phyloP scores from a whole-genome alignment of 2,329 filamentous ascomycete genomes.

The Dendryphion nanum region DNA sequence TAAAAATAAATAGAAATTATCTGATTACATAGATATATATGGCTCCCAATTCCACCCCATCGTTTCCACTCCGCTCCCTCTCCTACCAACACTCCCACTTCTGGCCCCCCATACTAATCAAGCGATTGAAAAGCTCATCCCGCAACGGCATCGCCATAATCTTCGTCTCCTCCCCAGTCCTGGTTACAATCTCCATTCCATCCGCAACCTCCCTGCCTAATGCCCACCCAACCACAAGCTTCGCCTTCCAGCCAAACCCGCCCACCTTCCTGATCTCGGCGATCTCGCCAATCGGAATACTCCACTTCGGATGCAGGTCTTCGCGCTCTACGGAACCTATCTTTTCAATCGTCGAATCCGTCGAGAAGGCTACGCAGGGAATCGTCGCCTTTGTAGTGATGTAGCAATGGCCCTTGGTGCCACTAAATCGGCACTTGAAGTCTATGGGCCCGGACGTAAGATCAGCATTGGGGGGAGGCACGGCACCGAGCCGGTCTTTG shows the following conservation, averaged over 20 bases:
- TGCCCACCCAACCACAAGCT: constrained; percentile 78
- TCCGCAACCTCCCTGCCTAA: constrained; percentile 72
- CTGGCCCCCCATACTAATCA: constrained; percentile 73
- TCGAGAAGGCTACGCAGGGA: constrained; percentile 66
- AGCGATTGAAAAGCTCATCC: constrained; percentile 78
- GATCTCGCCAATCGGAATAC: constrained; percentile 68
- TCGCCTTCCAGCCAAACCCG: constrained; percentile 81
- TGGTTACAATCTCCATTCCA: constrained; percentile 66
- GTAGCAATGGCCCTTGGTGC: constrained; percentile 70
- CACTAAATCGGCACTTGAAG: constrained; percentile 71
- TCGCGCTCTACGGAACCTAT: constrained; percentile 49
- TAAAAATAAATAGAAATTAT: too few species aligned
- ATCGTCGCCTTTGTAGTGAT: constrained; percentile 66
- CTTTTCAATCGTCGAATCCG: constrained; percentile 49
- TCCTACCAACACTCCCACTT: constrained; percentile 86
- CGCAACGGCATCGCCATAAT: constrained; percentile 70
- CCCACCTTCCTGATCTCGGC: constrained; percentile 75
- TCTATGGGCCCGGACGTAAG: constrained; percentile 65
- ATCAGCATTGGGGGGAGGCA: constrained; percentile 13
- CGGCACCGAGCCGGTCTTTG: neutral
- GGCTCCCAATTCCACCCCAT: too few species aligned
- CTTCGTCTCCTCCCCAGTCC: constrained; percentile 55
- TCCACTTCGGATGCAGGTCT: constrained; percentile 62
- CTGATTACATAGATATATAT: too few species aligned
- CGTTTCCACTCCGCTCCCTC: too few species aligned